phyloP scores from a whole-genome alignment of 768 basidiomycete genomes.

The Lactarius tabidus region DNA sequence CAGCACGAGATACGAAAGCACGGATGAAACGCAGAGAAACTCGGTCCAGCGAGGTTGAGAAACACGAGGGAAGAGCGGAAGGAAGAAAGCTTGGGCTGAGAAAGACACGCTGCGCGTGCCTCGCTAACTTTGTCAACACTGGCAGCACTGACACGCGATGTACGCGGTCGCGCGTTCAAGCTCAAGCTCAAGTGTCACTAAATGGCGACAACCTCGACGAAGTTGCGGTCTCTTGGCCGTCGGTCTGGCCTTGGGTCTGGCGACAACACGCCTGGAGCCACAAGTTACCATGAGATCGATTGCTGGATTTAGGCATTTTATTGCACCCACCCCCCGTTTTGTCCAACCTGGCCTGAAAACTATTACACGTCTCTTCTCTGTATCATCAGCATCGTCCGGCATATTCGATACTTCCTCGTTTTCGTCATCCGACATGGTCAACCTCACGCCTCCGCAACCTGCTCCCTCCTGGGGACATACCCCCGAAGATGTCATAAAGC shows the following conservation, averaged over 20 bases:
- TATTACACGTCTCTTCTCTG: slow-evolving; percentile 10
- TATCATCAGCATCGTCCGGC: slow-evolving; percentile 1
- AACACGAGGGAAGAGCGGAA: background rate
- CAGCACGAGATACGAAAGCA: slow-evolving; percentile 22
- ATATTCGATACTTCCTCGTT: slow-evolving; percentile 11
- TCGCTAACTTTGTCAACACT: background rate
- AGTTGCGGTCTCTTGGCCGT: slow-evolving; percentile 14
- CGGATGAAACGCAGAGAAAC: slow-evolving; percentile 11
- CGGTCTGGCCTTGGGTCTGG: slow-evolving; percentile 11
- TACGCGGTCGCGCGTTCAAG: slow-evolving; percentile 3
- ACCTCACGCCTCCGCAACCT: slow-evolving; percentile 59
- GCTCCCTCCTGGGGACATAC: slow-evolving; percentile 65
- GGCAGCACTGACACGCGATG: background rate
- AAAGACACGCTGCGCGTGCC: background rate
- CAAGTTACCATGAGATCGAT: slow-evolving; percentile 9
- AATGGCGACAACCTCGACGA: slow-evolving; percentile 15
- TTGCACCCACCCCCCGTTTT: slow-evolving; percentile 5
- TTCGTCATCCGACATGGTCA: slow-evolving; percentile 35
- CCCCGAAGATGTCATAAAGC: slow-evolving; percentile 50
- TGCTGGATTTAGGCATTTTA: slow-evolving; percentile 10
- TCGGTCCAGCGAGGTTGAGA: slow-evolving; percentile 11
- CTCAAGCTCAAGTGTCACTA: background rate
- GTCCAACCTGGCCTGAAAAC: background rate
- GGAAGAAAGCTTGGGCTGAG: too few relatives aligned
- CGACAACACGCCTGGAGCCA: slow-evolving; percentile 16